Conservation (phyloP, 2,329 filamentous ascomycete genomes). For the Xylaria sp. region DNA sequence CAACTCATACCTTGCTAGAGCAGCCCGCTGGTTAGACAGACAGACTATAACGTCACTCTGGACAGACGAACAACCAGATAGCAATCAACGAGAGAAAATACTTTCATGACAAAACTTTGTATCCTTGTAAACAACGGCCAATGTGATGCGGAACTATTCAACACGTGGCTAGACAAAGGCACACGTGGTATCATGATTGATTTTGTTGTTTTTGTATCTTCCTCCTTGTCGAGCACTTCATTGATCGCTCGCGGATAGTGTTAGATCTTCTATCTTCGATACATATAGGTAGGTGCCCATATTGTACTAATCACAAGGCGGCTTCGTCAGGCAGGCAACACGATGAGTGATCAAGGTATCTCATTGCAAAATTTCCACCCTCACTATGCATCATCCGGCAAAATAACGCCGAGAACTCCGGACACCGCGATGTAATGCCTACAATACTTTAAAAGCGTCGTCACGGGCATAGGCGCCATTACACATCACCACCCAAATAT, state of each 20-base stretch:
- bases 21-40: conserved; percentile 3
- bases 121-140: neutral
- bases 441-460: neutral
- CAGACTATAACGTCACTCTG: too few relatives aligned
- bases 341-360: conserved; percentile 7
- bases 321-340: neutral
- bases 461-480: neutral
- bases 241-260: neutral
- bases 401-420: conserved; percentile 17
- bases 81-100: conserved; percentile 21
- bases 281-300: neutral
- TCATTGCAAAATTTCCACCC: neutral
- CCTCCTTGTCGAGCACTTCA: too few relatives aligned
- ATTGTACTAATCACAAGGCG: neutral
- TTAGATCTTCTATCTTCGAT: neutral
- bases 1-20: conserved; percentile 6
- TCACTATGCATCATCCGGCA: neutral
- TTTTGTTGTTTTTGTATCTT: neutral
- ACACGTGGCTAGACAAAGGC: neutral
- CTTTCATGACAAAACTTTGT: conserved; percentile 8
- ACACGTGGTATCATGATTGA: neutral
- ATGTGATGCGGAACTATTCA: neutral
- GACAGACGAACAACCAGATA: conserved; percentile 13
- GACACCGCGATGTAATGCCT: conserved; percentile 15
- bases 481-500: neutral